phyloP scores from a whole-genome alignment of 2,329 filamentous ascomycete genomes.

The Pyrenophora seminiperda region DNA sequence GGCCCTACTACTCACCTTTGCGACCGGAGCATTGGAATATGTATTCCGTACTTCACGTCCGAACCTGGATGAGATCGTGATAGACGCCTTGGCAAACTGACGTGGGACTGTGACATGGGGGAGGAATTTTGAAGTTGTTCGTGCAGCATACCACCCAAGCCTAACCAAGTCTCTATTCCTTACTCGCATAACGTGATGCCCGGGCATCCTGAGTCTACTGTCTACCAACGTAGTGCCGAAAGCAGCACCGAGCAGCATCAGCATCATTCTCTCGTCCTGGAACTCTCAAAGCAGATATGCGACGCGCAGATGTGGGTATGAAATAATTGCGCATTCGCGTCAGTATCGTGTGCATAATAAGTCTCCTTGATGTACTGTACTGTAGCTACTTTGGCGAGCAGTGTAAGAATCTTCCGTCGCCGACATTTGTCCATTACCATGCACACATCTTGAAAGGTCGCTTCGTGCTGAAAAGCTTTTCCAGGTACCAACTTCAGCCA shows the following conservation, averaged over 20 bases:
- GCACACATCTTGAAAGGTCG: background rate
- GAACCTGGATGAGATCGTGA: too few species aligned
- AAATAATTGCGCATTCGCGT: background rate
- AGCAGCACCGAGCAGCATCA: background rate
- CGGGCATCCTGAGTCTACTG: background rate
- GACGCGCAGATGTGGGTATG: background rate
- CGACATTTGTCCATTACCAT: background rate
- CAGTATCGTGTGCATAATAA: background rate
- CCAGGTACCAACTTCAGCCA: background rate
- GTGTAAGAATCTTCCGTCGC: background rate
- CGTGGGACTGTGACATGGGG: background rate
- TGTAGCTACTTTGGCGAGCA: background rate
- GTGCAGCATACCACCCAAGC: too few species aligned
- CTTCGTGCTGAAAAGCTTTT: background rate
- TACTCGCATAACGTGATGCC: background rate
- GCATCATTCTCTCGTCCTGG: background rate
- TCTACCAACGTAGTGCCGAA: slow-evolving; percentile 4
- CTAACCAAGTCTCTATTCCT: background rate
- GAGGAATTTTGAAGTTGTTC: too few species aligned
- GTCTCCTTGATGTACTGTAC: background rate
- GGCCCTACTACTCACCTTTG: too few species aligned
- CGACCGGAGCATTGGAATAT: too few species aligned
- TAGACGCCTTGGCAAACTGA: background rate
- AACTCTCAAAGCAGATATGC: background rate
- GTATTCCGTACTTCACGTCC: too few species aligned